Conservation (phyloP, 805 yeast species). For the Jamesozyma lodderae region DNA sequence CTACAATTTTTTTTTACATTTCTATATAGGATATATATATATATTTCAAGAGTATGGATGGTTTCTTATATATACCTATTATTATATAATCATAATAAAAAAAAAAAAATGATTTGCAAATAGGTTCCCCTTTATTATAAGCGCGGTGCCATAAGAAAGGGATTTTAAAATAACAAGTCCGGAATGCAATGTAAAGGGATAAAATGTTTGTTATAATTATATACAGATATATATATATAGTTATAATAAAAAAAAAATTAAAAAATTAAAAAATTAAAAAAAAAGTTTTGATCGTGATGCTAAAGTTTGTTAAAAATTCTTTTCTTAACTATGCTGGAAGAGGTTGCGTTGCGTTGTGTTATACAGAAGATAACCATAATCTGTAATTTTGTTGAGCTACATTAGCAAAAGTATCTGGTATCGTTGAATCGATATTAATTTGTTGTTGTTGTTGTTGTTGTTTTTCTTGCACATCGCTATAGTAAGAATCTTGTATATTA, state of each 20-base stretch:
- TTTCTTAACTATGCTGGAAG: background rate
- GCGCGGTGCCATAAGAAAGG: no score
- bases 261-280: no score
- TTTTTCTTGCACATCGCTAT: background rate
- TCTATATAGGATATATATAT: no score
- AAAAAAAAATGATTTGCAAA: no score
- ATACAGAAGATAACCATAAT: conserved; percentile 20
- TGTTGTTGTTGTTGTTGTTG: background rate
- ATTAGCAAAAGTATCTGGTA: conserved; percentile 12
- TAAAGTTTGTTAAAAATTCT: background rate
- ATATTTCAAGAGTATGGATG: no score
- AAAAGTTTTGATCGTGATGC: background rate
- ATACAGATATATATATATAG: background rate
- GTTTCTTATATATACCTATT: no score
- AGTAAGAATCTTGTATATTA: background rate
- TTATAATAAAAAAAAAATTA: no score
- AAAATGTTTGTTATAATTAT: background rate
- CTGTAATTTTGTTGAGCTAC: conserved; percentile 26
- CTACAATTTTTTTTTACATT: no score
- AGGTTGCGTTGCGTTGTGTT: background rate
- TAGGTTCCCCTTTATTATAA: no score
- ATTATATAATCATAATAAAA: no score
- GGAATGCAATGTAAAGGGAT: background rate
- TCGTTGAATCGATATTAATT: background rate
- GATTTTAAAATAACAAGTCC: no score